Evolutionary conservation across 495 filamentous ascomycete species (phyloP), one percentile per base, ranked within the genome.

Genomic region (Lepraria neglecta): DNA sequence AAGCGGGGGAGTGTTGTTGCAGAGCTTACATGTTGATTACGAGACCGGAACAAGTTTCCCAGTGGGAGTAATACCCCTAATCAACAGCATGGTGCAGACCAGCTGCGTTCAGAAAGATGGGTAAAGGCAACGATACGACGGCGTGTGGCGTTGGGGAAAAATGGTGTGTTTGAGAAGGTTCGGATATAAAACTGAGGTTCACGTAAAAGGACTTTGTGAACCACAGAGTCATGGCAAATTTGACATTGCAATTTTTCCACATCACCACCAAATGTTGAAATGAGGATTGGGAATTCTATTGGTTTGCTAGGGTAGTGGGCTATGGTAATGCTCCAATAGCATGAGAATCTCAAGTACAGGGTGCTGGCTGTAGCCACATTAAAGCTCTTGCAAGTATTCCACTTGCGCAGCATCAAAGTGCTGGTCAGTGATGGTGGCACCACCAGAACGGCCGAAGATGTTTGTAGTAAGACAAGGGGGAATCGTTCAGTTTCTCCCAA

Each of bases 241-340:
- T 4, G n/a, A 15, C 9, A 54, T 21, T 19, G 7, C 21, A 38
- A 17, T n/a, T n/a, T 19, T 54, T 35, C 15, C 15, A 12, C 10
- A 19, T 12, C 9, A 54, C 6, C 30, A 38, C 51, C 3, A 0
- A 24, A 33, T 54, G 51, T 54, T 54, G 51, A 21, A 21, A 38
- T 54, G 45, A 43, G 33, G 38, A 51, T 42, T 52, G 45, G 31
- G 44, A 15, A 15, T 58, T 63, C 61, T 63, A 59, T 59, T 59
- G 33, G 55, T 52, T 59, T 63, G 61, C 55, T 53, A 43, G 19
- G 33, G 40, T 59, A 6, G 4, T 40, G n/a, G 19, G 53, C 59
- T 31, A 40, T 43, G 60, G 54, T 50, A 56, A 38, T 62, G 52
- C 54, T 38, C 45, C 54, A 43, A 57, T 42, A 60, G 48, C 47